phyloP scores from a whole-genome alignment of 306 rosid species.

The Potentilla sterilis region DNA sequence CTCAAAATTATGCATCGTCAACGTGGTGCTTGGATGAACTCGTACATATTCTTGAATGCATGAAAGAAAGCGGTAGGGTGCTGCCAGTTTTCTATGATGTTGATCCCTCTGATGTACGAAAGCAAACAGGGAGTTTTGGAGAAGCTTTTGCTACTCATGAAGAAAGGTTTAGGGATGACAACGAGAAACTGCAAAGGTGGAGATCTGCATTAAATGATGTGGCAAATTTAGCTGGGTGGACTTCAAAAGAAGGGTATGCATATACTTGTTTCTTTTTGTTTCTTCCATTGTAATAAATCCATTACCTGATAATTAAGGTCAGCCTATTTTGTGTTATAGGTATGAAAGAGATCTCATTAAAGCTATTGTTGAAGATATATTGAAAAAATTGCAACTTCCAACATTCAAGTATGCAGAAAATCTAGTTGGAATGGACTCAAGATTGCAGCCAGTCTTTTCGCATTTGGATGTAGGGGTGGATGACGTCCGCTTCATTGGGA shows the following conservation, averaged over 20 bases:
- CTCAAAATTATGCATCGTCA: slow-evolving; percentile 4
- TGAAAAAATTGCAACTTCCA: background rate
- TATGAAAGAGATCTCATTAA: background rate
- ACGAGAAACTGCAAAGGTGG: background rate
- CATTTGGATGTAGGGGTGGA: background rate
- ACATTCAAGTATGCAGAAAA: background rate
- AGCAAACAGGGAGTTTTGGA: background rate
- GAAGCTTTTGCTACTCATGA: background rate
- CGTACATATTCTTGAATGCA: slow-evolving; percentile 1
- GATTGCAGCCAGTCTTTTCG: background rate
- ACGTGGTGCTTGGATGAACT: slow-evolving; percentile 23
- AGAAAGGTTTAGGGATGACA: background rate
- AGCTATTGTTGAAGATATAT: background rate
- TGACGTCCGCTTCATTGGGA: no score
- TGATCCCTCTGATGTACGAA: background rate
- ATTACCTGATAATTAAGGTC: background rate
- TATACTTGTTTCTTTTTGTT: background rate
- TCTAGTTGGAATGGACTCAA: background rate
- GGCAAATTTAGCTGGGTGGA: background rate
- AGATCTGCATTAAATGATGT: background rate
- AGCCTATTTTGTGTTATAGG: background rate
- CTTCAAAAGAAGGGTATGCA: background rate
- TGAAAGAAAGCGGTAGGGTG: background rate
- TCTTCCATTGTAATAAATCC: background rate
- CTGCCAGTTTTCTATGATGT: background rate